A percentile compares a stretch with the other conserved stretches of the same genome.
Evolutionary conservation across 2,329 filamentous ascomycete genomes (phyloP).

Genomic region (Phyllosticta citribraziliensis): DNA sequence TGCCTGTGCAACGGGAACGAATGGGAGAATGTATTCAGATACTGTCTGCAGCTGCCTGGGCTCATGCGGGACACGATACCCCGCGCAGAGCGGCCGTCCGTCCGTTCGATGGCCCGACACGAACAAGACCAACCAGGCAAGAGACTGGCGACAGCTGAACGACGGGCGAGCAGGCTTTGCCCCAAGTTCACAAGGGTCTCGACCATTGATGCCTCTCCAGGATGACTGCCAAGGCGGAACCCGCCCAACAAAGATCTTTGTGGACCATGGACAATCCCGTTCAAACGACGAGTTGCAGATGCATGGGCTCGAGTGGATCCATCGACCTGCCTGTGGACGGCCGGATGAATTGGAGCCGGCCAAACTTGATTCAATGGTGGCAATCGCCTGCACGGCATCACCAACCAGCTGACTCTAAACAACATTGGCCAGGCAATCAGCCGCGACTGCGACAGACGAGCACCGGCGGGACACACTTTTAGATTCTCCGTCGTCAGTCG

Average conservation of each 20-base stretch:
- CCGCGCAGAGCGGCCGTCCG: not conserved
- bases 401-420: not conserved
- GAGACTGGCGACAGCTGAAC: not conserved
- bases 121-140: not conserved
- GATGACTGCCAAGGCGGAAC: not conserved
- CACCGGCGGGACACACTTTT: not conserved
- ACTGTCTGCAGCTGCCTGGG: not conserved
- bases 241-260: not conserved
- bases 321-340: not conserved
- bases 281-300: not conserved
- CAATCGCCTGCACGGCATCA: not conserved
- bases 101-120: not conserved
- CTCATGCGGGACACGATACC: not conserved
- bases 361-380: not conserved
- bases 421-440: not conserved
- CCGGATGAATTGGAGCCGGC: not conserved
- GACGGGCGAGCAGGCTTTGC: not conserved
- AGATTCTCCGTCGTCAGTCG: not conserved
- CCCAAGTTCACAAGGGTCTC: not conserved
- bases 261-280: not conserved
- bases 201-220: not conserved
- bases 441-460: not conserved
- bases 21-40: not conserved
- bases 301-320: not conserved
- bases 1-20: not conserved